Base-by-base conservation (phyloP, 441 rosid species). In the Gossypium laxum region DNA sequence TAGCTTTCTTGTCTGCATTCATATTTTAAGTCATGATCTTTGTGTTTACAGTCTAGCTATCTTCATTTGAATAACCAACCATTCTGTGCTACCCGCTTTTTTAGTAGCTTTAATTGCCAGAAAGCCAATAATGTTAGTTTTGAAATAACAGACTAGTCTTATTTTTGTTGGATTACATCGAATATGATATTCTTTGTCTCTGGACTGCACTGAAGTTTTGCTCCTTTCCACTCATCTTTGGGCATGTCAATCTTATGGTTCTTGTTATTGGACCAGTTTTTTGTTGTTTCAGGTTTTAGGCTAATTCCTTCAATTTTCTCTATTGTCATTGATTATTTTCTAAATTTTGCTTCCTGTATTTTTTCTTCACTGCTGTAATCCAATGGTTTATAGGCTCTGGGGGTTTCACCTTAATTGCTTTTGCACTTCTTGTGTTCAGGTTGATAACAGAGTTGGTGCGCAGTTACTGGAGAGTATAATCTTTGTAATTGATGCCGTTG, bases 401-500 rank as follows among this genome's bases (percentile, higher is more conserved):
- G 74, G 59, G 74, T 67, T 34, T 61, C 67, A 41, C 66, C 70
- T 81, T 67, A 82, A 28, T 62, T 52, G 26, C n/a, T 58, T 81
- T 79, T 77, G 5, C 38, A 28, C 72, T 67, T 75, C 72, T 65
- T 76, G 71, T 50, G 57, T 77, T 76, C 93, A 95, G 99, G 95
- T 83, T 75, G 99, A 95, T 83, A 89, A 85, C 80, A 83, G 91
- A 76, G 84, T 80, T 41, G 89, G 85, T 76, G 99, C 99, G 69
- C 87, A 92, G 71, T 82, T 95, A 72, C 80, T 95, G 76, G 99
- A 92, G 89, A 95, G 98, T 85, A 89, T 92, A 78, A 87, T 95
- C 74, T 92, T 91, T 78, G 83, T 95, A 66, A 86, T 95, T 68
- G 89, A 91, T 81, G 85, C 98, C 71, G 96, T 89, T 72, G 82